Conservation (phyloP, 202 grass and related monocot genomes). For the Saccharum hybrid region DNA sequence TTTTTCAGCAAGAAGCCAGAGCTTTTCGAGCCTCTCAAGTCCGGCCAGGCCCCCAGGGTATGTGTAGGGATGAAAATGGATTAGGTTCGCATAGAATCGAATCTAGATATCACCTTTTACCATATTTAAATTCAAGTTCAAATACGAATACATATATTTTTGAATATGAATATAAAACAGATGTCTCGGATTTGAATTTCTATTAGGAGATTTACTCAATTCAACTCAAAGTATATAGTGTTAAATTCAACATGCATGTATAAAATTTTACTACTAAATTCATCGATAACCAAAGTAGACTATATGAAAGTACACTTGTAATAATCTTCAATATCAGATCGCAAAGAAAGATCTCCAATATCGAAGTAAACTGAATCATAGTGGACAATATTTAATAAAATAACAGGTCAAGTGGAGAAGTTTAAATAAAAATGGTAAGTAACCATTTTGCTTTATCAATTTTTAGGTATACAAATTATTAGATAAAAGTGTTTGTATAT, state of each 20-base stretch:
- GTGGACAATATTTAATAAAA: neutral
- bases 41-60: conserved; percentile 80
- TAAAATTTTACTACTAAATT: neutral
- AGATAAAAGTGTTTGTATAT: neutral
- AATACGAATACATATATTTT: neutral
- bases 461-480: neutral
- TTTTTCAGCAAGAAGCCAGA: conserved; percentile 73
- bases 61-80: neutral
- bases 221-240: neutral
- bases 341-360: neutral
- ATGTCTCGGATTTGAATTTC: neutral
- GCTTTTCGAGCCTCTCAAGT: conserved; percentile 65
- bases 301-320: neutral
- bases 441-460: neutral
- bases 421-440: neutral
- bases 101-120: neutral
- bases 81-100: neutral
- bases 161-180: neutral
- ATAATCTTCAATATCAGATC: neutral
- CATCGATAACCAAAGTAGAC: neutral
- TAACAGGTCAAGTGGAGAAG: neutral
- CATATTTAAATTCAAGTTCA: neutral
- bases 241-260: neutral
- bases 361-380: neutral
- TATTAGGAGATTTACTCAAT: neutral